These are phyloP conservation scores for Arachis stenosperma DNA, from an alignment of 306 rosid species.

Conservation along the genomic window DNA sequence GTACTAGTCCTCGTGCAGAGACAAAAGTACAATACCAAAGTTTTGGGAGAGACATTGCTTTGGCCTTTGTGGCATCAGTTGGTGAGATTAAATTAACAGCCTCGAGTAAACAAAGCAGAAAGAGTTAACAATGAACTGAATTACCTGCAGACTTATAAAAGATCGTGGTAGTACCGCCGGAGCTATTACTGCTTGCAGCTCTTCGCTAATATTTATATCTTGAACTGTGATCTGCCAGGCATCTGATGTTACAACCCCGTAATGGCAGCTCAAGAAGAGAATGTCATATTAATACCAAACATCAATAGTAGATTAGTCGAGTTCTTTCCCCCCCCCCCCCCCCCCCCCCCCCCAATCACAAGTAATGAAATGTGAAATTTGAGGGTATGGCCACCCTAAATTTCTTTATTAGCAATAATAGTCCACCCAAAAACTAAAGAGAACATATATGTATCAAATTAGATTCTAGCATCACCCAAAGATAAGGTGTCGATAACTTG, in stretches of 20 bases:
- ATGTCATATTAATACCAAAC: constrained; percentile 8
- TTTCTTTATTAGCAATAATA: too few relatives aligned
- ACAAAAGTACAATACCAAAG: neutral
- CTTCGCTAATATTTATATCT: constrained; percentile 75
- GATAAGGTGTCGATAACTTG: too few relatives aligned
- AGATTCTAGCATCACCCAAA: too few relatives aligned
- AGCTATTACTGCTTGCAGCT: constrained; percentile 84
- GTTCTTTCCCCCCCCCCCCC: too few relatives aligned
- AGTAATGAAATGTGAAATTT: constrained; percentile 16
- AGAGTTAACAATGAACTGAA: neutral
- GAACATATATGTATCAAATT: too few relatives aligned
- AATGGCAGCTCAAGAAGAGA: constrained; percentile 20
- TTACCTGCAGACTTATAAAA: constrained; percentile 83
- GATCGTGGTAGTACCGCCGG: constrained; percentile 92
- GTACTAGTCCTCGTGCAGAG: neutral
- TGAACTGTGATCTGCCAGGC: constrained; percentile 75
- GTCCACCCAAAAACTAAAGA: too few relatives aligned
- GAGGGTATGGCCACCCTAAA: neutral
- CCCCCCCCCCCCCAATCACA: neutral
- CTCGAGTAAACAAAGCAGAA: constrained; percentile 10
- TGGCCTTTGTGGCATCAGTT: constrained; percentile 2
- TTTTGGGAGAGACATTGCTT: constrained; percentile 26
- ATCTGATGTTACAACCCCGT: constrained; percentile 20
- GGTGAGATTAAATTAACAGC: constrained; percentile 9
- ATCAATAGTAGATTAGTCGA: neutral